Percentiles rank a stretch among this genome's conserved stretches.
Conservation (phyloP, 768 basidiomycete species). For the Naganishia antarctica region DNA sequence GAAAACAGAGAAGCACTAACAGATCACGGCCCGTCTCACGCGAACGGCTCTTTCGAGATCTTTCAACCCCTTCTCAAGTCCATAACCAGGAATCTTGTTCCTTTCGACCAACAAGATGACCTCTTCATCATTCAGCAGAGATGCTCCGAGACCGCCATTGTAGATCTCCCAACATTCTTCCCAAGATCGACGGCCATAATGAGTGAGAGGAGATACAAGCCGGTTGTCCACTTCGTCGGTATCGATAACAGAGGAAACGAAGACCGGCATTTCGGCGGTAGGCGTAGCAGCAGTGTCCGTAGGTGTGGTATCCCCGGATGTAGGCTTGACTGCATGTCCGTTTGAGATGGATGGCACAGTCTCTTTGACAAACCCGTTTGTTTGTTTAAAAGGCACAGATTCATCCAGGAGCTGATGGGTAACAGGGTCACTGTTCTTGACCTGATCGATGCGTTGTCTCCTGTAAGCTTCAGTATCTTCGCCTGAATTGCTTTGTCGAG, state of each 20-base stretch:
- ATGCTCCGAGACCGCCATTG: conserved; percentile 52
- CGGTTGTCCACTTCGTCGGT: conserved; percentile 27
- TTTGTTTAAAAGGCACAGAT: conserved; percentile 28
- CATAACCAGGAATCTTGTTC: conserved; percentile 91
- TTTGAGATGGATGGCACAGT: background rate
- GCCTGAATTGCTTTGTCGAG: conserved; percentile 23
- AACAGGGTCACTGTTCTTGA: conserved; percentile 23
- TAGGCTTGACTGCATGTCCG: conserved; percentile 4
- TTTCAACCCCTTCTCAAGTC: conserved; percentile 88
- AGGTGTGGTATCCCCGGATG: conserved; percentile 43
- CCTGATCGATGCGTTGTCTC: conserved; percentile 16
- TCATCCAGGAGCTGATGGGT: conserved; percentile 27
- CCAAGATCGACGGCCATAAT: conserved; percentile 55
- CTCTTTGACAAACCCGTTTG: background rate
- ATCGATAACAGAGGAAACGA: conserved; percentile 20
- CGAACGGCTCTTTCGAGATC: conserved; percentile 80
- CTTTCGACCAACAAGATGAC: conserved; percentile 78
- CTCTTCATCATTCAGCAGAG: conserved; percentile 77
- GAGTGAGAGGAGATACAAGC: conserved; percentile 13
- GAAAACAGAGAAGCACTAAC: conserved; percentile 52
- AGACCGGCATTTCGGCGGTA: conserved; percentile 23
- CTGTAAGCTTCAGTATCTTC: conserved; percentile 22
- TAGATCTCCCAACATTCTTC: conserved; percentile 76
- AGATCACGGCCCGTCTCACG: conserved; percentile 81
- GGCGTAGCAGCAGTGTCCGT: conserved; percentile 19